Conservation (phyloP, 2,329 filamentous ascomycete genomes). For the Chaetomiaceae sp. region DNA sequence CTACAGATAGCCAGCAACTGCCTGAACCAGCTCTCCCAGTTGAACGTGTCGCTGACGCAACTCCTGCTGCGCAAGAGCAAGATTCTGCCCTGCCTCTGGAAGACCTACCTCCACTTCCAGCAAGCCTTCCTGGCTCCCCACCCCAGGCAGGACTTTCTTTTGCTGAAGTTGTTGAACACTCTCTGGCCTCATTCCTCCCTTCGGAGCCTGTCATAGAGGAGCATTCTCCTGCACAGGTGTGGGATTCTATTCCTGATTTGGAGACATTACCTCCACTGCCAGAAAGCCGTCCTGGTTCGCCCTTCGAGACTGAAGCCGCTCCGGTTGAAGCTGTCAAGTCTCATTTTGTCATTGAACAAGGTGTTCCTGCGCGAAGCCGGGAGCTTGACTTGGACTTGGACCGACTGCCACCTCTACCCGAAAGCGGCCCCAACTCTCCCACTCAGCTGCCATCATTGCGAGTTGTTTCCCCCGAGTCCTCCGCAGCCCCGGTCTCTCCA, state of each 20-base stretch:
- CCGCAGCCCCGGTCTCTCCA: not conserved
- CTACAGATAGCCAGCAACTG: not conserved
- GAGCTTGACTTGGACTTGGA: not conserved
- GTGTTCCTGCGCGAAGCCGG: not conserved
- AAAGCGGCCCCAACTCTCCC: constrained; percentile 6
- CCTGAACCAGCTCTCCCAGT: not conserved
- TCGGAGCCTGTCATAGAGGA: not conserved
- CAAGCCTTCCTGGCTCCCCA: constrained; percentile 2
- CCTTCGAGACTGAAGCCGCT: not conserved
- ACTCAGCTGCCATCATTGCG: not conserved
- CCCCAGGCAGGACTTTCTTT: not conserved
- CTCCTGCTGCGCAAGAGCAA: not conserved
- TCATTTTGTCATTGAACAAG: not conserved
- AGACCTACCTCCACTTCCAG: constrained; percentile 7
- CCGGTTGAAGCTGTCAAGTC: not conserved
- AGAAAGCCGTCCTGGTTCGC: not conserved
- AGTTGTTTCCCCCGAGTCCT: not conserved
- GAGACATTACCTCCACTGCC: not conserved
- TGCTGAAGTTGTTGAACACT: not conserved
- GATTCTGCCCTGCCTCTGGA: not conserved
- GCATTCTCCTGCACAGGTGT: not conserved
- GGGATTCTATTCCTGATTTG: not conserved
- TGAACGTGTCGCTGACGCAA: not conserved
- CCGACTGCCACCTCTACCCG: constrained; percentile 5
- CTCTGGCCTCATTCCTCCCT: not conserved